Evolutionary conservation across 2,329 filamentous ascomycete genomes (phyloP).

Genomic region (Calonectria leucothoes): DNA sequence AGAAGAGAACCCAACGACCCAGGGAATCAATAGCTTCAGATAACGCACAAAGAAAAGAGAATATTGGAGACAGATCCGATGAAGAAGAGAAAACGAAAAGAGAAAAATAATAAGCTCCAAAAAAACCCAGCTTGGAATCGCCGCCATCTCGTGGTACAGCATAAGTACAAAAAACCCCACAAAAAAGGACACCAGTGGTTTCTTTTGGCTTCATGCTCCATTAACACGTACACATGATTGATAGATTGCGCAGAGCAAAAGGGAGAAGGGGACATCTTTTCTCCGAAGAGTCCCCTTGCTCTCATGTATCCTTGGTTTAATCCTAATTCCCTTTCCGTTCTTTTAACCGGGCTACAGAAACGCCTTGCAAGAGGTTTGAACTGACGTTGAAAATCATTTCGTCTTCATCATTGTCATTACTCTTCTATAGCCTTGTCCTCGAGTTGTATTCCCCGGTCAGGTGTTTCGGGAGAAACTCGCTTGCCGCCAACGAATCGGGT

Average conservation of each 20-base stretch:
- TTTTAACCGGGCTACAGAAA: not conserved
- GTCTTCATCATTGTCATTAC: slow-evolving; percentile 43
- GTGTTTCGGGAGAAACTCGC: slow-evolving; percentile 50
- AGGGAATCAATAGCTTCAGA: slow-evolving; percentile 7
- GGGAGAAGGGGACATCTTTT: not conserved
- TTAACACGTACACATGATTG: slow-evolving; percentile 44
- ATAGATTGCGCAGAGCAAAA: slow-evolving; percentile 21
- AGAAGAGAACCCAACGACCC: slow-evolving; percentile 5
- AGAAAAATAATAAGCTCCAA: slow-evolving; percentile 21
- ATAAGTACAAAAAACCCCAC: slow-evolving; percentile 41
- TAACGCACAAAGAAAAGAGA: slow-evolving; percentile 26
- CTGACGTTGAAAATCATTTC: slow-evolving; percentile 22
- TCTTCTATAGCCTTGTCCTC: slow-evolving; percentile 66
- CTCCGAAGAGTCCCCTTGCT: not conserved
- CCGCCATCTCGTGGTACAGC: slow-evolving; percentile 40
- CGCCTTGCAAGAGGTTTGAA: slow-evolving; percentile 5
- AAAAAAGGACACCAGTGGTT: slow-evolving; percentile 33
- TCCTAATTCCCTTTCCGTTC: not conserved
- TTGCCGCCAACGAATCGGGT: slow-evolving; percentile 62
- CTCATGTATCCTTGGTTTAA: not conserved
- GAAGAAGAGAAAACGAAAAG: slow-evolving; percentile 22
- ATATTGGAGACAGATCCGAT: slow-evolving; percentile 11
- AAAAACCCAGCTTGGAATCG: slow-evolving; percentile 39
- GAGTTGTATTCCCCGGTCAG: slow-evolving; percentile 59
- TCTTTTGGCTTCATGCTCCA: slow-evolving; percentile 45